phyloP scores from a whole-genome alignment of 208 protist species.

The Polymyxa betae region DNA sequence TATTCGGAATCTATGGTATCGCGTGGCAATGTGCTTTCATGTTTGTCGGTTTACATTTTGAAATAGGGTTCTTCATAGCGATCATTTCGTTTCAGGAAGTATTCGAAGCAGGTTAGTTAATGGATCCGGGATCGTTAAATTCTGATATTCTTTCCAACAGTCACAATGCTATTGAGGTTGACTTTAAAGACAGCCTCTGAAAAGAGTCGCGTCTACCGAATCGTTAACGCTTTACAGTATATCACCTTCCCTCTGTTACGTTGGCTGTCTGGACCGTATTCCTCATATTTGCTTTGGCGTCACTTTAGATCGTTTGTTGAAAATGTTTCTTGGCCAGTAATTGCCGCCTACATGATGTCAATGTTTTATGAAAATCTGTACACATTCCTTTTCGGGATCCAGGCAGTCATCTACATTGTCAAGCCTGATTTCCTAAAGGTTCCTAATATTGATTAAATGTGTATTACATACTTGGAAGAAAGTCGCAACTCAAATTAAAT shows the following conservation, averaged over 20 bases:
- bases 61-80: not conserved
- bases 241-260: constrained; percentile 27
- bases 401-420: not conserved
- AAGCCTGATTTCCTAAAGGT: not conserved
- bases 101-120: not conserved
- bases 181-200: not conserved
- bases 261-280: constrained; percentile 21
- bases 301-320: not conserved
- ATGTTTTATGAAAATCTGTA: not conserved
- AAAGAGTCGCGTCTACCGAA: constrained; percentile 9
- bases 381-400: constrained; percentile 11
- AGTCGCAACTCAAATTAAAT: too few relatives aligned
- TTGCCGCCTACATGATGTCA: not conserved
- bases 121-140: not conserved
- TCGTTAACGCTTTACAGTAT: constrained; percentile 16
- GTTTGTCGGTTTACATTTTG: not conserved
- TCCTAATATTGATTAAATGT: not conserved
- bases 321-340: not conserved
- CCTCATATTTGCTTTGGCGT: not conserved
- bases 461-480: too few relatives aligned
- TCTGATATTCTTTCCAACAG: constrained; percentile 12
- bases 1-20: constrained; percentile 22
- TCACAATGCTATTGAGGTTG: not conserved
- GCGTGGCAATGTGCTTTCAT: not conserved
- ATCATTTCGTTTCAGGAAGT: constrained; percentile 12